phyloP scores from a whole-genome alignment of 192 early-diverging fungal species.

The Coemansia sp. region DNA sequence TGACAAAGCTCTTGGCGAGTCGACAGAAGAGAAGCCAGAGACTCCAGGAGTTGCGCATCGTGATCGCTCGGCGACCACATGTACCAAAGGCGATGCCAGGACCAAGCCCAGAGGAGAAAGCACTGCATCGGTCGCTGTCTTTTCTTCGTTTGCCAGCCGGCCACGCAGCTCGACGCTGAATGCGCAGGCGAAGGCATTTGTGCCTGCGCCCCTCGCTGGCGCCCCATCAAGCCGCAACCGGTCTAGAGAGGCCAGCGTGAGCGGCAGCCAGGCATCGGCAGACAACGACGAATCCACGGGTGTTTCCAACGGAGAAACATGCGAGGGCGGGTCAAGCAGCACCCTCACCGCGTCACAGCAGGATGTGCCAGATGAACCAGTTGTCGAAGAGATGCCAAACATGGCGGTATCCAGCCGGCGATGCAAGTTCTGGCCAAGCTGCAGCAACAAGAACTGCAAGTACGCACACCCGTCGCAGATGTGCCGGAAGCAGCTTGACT shows the following conservation, averaged over 20 bases:
- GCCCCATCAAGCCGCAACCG: slow-evolving; percentile 1
- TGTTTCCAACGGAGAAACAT: not conserved
- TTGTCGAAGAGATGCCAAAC: not conserved
- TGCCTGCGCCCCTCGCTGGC: slow-evolving; percentile 10
- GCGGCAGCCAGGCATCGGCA: slow-evolving; percentile 10
- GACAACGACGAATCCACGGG: not conserved
- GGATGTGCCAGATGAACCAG: not conserved
- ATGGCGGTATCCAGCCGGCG: slow-evolving; percentile 23
- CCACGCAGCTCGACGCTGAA: slow-evolving; percentile 40
- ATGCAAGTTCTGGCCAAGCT: slow-evolving; percentile 55
- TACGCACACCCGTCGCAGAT: slow-evolving; percentile 40
- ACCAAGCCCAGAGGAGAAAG: not conserved
- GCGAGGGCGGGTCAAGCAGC: not conserved
- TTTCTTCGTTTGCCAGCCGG: slow-evolving; percentile 7
- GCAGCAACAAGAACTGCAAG: slow-evolving; percentile 55
- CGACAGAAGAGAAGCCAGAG: not conserved
- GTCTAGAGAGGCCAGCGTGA: slow-evolving; percentile 2
- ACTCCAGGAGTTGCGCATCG: not conserved
- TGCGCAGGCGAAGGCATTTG: slow-evolving; percentile 37
- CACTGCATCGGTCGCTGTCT: not conserved
- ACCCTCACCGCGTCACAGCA: not conserved
- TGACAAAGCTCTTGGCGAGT: not conserved
- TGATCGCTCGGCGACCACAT: slow-evolving; percentile 4
- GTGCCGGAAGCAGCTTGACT: slow-evolving; percentile 34
- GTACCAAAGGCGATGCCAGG: not conserved